phyloP scores from a whole-genome alignment of 164 flowering plant species.

The Cinnamomum micranthum region DNA sequence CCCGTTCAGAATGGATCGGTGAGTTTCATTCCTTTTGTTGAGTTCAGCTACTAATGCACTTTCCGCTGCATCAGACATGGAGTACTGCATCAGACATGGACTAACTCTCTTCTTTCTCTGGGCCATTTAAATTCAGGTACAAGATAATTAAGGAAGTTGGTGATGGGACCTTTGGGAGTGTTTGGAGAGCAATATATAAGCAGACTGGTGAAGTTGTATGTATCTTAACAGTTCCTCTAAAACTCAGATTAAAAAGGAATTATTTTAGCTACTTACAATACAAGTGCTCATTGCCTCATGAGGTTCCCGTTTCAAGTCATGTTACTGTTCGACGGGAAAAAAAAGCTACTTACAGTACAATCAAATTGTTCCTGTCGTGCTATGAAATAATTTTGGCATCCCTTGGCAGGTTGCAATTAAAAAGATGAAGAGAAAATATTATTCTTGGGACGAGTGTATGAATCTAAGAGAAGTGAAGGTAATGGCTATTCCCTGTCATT shows the following conservation, averaged over 20 bases:
- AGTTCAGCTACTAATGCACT: not conserved
- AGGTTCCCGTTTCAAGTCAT: no score
- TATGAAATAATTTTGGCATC: not conserved
- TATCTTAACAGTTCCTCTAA: not conserved
- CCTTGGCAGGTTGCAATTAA: conserved; percentile 82
- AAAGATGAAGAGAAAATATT: conserved; percentile 92
- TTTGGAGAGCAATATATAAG: conserved; percentile 89
- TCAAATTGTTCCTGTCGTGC: not conserved
- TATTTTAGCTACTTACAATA: no score
- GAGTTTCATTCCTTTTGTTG: conserved; percentile 9
- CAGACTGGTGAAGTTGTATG: conserved; percentile 94
- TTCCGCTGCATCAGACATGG: not conserved
- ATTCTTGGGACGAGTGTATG: conserved; percentile 97
- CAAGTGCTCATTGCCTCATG: no score
- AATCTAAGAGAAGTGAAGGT: conserved; percentile 99
- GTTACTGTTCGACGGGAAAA: no score
- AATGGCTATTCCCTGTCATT: not conserved
- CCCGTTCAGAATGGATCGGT: conserved; percentile 73
- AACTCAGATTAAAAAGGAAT: no score
- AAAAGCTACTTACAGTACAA: not conserved
- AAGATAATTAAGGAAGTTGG: conserved; percentile 95
- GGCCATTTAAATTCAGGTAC: conserved; percentile 42
- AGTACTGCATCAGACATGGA: not conserved
- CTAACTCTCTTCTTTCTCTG: not conserved
- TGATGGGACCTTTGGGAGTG: conserved; percentile 96